Evolutionary conservation across 2,329 filamentous ascomycete species (phyloP).

Genomic region (Cladophialophora immunda): DNA sequence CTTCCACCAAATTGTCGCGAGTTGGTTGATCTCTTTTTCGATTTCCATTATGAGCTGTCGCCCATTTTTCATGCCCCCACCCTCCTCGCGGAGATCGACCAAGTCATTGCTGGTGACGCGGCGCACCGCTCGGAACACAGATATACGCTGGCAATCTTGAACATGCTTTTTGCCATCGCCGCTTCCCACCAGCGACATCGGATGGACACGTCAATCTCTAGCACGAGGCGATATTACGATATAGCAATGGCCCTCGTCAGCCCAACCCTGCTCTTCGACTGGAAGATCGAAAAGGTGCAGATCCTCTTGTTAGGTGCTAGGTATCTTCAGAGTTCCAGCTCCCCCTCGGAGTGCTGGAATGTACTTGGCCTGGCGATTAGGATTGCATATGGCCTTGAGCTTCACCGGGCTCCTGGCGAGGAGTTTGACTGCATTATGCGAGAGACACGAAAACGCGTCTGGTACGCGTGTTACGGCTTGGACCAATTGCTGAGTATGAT

Average conservation of each 20-base stretch:
- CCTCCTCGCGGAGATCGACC: not conserved
- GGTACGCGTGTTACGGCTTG: constrained; percentile 1
- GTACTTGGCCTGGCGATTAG: not conserved
- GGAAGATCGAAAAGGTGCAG: not conserved
- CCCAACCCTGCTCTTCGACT: not conserved
- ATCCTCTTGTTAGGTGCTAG: not conserved
- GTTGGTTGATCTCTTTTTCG: not conserved
- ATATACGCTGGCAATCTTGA: not conserved
- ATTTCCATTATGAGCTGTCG: constrained; percentile 2
- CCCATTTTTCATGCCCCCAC: constrained; percentile 2
- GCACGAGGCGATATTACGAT: constrained; percentile 3
- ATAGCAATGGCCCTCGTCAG: constrained; percentile 2
- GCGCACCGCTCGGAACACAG: not conserved
- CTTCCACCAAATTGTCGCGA: constrained; percentile 3
- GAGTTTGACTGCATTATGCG: constrained; percentile 1
- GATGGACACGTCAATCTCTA: not conserved
- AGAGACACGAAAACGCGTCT: not conserved
- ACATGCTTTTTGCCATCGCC: not conserved
- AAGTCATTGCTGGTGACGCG: not conserved
- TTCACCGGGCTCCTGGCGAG: not conserved
- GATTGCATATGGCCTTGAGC: constrained; percentile 3
- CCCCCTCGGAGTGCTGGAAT: constrained; percentile 2
- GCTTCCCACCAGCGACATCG: constrained; percentile 2
- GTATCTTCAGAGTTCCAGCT: not conserved
- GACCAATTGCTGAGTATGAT: constrained; percentile 2